These are phyloP conservation scores for Paecilomyces sp. DNA, from an alignment of 2,329 filamentous ascomycete species.

Conservation along the genomic window DNA sequence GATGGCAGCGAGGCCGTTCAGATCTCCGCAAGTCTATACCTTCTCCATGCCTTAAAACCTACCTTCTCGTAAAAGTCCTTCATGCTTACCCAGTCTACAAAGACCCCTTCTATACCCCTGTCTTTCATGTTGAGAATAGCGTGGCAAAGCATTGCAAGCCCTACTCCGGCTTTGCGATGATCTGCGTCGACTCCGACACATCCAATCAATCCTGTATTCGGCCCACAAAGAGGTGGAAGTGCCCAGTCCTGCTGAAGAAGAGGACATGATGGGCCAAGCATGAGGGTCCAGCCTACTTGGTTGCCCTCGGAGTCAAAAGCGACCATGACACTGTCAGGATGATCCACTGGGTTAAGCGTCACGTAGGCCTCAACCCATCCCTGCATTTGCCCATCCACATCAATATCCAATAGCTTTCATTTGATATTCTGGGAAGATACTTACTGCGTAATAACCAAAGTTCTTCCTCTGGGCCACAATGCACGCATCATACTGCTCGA, in stretches of 20 bases:
- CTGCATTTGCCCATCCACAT: conserved; percentile 12
- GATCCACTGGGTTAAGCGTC: conserved; percentile 23
- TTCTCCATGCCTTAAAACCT: conserved; percentile 33
- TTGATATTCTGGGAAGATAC: conserved; percentile 2
- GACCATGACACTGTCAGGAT: conserved; percentile 36
- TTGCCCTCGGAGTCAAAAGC: conserved; percentile 30
- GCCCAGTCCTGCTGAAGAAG: conserved; percentile 30
- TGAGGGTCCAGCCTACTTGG: conserved; percentile 41
- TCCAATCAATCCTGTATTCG: conserved; percentile 38
- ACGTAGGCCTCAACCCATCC: conserved; percentile 37
- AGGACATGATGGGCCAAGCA: conserved; percentile 28
- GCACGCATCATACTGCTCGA: conserved; percentile 32
- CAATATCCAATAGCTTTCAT: not conserved
- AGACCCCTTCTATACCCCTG: conserved; percentile 34
- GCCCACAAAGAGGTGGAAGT: conserved; percentile 31
- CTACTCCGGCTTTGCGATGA: conserved; percentile 32
- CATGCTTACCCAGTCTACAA: conserved; percentile 38
- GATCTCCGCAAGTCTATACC: conserved; percentile 29
- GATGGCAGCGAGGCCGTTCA: not conserved
- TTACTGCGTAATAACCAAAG: conserved; percentile 29
- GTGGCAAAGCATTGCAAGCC: conserved; percentile 35
- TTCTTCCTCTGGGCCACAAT: conserved; percentile 32
- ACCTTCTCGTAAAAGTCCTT: conserved; percentile 40
- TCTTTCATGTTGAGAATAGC: conserved; percentile 38
- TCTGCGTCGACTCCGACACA: conserved; percentile 37